Conservation (phyloP, 495 filamentous ascomycete species). For the Parathielavia hyrcaniae region DNA sequence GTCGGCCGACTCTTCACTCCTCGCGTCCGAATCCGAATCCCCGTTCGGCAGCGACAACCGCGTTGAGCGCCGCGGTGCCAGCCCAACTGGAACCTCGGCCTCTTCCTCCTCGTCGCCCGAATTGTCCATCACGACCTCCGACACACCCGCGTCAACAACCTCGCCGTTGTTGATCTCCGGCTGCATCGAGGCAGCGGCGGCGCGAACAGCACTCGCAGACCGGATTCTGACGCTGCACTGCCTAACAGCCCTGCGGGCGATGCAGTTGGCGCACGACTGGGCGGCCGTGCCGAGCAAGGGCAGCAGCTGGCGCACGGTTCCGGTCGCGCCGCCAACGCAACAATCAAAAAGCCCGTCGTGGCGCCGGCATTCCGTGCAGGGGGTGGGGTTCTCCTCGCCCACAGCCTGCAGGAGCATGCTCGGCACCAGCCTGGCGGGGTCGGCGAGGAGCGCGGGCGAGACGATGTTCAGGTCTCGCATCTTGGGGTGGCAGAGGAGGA, state of each 20-base stretch:
- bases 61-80: neutral
- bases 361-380: conserved; percentile 18
- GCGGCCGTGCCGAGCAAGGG: neutral
- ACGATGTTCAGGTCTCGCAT: conserved; percentile 1
- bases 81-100: neutral
- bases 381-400: neutral
- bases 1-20: neutral
- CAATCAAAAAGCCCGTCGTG: conserved; percentile 1
- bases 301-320: neutral
- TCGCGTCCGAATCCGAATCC: neutral
- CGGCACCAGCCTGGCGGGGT: neutral
- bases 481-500: conserved; percentile 7
- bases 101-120: neutral
- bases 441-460: neutral
- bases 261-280: conserved; percentile 16
- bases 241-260: neutral
- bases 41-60: neutral
- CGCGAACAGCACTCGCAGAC: too few relatives aligned
- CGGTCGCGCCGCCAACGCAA: conserved; percentile 2
- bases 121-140: neutral
- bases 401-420: conserved; percentile 10
- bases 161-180: too few relatives aligned
- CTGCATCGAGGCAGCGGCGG: too few relatives aligned
- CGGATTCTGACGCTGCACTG: conserved; percentile 15
- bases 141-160: too few relatives aligned